Conservation (phyloP, 2,329 filamentous ascomycete genomes). For the Sphaerulina musiva region DNA sequence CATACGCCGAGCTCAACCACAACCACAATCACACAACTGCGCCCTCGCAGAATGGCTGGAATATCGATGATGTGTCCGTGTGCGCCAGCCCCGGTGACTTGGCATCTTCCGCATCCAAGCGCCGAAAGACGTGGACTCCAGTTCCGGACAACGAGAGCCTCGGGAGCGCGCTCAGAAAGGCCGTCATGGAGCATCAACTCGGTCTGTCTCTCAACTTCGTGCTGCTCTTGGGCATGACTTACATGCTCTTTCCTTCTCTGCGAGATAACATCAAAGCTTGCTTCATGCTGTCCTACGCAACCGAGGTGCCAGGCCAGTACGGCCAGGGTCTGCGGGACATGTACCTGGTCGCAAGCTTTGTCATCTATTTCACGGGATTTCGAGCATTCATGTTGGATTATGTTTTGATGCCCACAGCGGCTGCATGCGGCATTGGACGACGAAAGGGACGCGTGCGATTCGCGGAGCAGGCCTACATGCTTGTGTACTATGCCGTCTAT, state of each 20-base stretch:
- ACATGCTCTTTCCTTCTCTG: conserved; percentile 74
- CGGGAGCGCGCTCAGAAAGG: conserved; percentile 30
- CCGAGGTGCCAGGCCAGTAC: conserved; percentile 52
- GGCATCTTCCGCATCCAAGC: conserved; percentile 4
- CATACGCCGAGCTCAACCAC: conserved; percentile 12
- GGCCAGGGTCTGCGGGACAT: conserved; percentile 71
- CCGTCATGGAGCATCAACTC: conserved; percentile 39
- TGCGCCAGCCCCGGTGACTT: conserved; percentile 25
- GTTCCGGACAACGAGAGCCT: conserved; percentile 29
- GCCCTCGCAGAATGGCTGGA: conserved; percentile 17
- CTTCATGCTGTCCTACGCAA: conserved; percentile 72
- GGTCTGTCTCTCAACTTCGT: conserved; percentile 78
- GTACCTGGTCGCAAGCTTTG: conserved; percentile 68
- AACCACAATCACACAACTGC: conserved; percentile 12
- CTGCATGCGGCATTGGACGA: conserved; percentile 63
- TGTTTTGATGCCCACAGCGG: conserved; percentile 70
- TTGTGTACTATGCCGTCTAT: conserved; percentile 74
- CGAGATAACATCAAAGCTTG: conserved; percentile 77
- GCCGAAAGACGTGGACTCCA: conserved; percentile 16
- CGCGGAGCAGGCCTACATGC: conserved; percentile 88
- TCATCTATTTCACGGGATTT: conserved; percentile 79
- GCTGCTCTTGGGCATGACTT: conserved; percentile 72
- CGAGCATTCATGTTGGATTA: conserved; percentile 84
- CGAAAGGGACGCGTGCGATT: conserved; percentile 72
- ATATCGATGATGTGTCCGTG: conserved; percentile 23